Base-by-base conservation (phyloP, 441 rosid genomes). In the Bruguiera hainesii region DNA sequence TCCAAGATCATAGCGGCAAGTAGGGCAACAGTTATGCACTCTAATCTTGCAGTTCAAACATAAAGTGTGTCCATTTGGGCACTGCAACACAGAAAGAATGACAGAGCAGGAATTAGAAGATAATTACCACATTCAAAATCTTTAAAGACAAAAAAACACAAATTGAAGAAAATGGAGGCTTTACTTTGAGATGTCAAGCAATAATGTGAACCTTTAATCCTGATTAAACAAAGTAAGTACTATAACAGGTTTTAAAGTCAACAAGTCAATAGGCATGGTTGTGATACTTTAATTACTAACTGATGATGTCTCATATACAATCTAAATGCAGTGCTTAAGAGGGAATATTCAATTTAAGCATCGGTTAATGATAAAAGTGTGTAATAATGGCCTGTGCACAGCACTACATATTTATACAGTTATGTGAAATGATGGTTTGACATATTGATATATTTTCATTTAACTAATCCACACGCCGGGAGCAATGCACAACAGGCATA, bases 1-100 rank as follows among this genome's bases (percentile, higher is more conserved):
- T 48, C 91, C 94, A 6, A 88, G 91, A 69, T 88, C 94, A 19
- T 84, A 84, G 67, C 87, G 81, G 79, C 91, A 88, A 52, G 94
- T 84, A 21, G 91, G 94, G 71, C 94, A 88, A 52, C 85, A 75
- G 60, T 86, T 86, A 78, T 83, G 91, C 60, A 86, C 89, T 70
- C 85, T 83, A 0, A 83, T 81, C 80, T 88, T 88, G 78, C 95
- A 86, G 65, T 79, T 80, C 6, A 84, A 86, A 70, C 95, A 88
- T 53, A 88, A 55, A 6, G 95, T 88, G 76, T 88, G 91, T 66
- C 95, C 91, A 79, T 86, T 88, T 49, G 82, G 80, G 79, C 95
- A 88, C 91, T 83, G 78, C 67, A 66, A 50, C 15, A 73, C 5
- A 57, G 29, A 56, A 42, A 29, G 29, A 21, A 57, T 8, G 29